These are phyloP conservation scores for Curvularia lunata DNA, from an alignment of 2,329 filamentous ascomycete genomes.

Conservation along the genomic window DNA sequence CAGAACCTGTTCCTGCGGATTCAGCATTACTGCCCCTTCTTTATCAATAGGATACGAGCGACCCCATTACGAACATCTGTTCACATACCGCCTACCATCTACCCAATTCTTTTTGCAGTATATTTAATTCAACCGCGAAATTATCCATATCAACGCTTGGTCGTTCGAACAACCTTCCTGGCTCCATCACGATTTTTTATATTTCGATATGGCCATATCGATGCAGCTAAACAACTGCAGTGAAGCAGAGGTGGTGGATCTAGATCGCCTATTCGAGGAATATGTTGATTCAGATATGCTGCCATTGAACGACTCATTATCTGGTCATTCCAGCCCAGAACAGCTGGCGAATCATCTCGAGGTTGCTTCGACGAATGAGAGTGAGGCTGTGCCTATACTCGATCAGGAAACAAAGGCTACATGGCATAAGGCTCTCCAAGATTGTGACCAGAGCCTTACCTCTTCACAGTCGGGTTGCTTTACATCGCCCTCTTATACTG, in stretches of 20 bases:
- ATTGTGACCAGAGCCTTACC: slow-evolving; percentile 58
- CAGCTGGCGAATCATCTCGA: slow-evolving; percentile 61
- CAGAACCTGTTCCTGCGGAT: slow-evolving; percentile 35
- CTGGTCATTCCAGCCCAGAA: slow-evolving; percentile 57
- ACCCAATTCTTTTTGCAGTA: slow-evolving; percentile 12
- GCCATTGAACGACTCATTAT: slow-evolving; percentile 54
- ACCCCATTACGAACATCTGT: slow-evolving; percentile 25
- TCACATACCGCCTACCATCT: slow-evolving; percentile 20
- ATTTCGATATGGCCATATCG: slow-evolving; percentile 36
- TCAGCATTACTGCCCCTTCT: slow-evolving; percentile 18
- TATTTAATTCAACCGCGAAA: slow-evolving; percentile 23
- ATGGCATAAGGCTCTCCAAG: slow-evolving; percentile 62
- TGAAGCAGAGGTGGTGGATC: slow-evolving; percentile 61
- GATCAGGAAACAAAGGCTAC: slow-evolving; percentile 58
- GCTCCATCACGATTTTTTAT: slow-evolving; percentile 29
- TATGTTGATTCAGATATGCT: slow-evolving; percentile 65
- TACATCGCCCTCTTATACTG: slow-evolving; percentile 36
- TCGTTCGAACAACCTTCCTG: slow-evolving; percentile 35
- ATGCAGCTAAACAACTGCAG: slow-evolving; percentile 59
- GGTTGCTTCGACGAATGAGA: slow-evolving; percentile 59
- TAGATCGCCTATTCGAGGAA: slow-evolving; percentile 68
- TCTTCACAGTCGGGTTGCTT: slow-evolving; percentile 39
- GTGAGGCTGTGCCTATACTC: slow-evolving; percentile 58
- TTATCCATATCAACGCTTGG: slow-evolving; percentile 20
- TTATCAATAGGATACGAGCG: slow-evolving; percentile 34